Evolutionary conservation across 1,284 basidiomycete species (phyloP).

Genomic region (Cutaneotrichosporon sp.): DNA sequence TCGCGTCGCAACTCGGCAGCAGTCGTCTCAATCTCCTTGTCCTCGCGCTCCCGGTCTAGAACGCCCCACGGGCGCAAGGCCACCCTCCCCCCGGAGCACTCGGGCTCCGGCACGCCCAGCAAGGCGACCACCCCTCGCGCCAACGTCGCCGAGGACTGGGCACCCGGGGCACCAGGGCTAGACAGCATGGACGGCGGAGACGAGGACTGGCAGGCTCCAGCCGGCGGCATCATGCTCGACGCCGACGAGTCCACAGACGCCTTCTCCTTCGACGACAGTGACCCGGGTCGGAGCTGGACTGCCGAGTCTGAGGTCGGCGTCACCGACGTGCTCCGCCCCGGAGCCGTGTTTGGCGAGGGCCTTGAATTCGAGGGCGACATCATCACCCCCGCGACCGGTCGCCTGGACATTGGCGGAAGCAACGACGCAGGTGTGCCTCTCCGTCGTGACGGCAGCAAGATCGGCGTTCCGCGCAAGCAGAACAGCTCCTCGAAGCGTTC

Average conservation of each 20-base stretch:
- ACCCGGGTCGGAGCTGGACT: constrained; percentile 24
- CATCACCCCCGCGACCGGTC: constrained; percentile 46
- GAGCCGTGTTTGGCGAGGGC: constrained; percentile 52
- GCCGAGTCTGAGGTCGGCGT: constrained; percentile 28
- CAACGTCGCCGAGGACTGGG: constrained; percentile 29
- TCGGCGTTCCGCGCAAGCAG: constrained; percentile 27
- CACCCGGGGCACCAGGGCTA: constrained; percentile 22
- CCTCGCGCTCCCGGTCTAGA: constrained; percentile 44
- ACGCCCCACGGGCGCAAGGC: constrained; percentile 39
- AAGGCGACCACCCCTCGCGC: constrained; percentile 33
- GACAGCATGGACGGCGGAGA: constrained; percentile 35
- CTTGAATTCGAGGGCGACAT: constrained; percentile 50
- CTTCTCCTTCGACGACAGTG: constrained; percentile 25
- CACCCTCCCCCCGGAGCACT: constrained; percentile 24
- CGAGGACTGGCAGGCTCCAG: constrained; percentile 40
- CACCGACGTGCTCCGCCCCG: constrained; percentile 39
- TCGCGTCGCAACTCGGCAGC: constrained; percentile 37
- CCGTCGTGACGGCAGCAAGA: constrained; percentile 45
- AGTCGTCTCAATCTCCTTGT: constrained; percentile 47
- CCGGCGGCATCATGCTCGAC: constrained; percentile 45
- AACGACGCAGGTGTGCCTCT: constrained; percentile 35
- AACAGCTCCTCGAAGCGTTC: constrained; percentile 33
- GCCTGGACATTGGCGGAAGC: constrained; percentile 25
- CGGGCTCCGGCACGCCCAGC: constrained; percentile 41
- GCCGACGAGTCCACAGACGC: constrained; percentile 25